phyloP scores from a whole-genome alignment of 169 alveolate species.

The Eimeria sp. region DNA sequence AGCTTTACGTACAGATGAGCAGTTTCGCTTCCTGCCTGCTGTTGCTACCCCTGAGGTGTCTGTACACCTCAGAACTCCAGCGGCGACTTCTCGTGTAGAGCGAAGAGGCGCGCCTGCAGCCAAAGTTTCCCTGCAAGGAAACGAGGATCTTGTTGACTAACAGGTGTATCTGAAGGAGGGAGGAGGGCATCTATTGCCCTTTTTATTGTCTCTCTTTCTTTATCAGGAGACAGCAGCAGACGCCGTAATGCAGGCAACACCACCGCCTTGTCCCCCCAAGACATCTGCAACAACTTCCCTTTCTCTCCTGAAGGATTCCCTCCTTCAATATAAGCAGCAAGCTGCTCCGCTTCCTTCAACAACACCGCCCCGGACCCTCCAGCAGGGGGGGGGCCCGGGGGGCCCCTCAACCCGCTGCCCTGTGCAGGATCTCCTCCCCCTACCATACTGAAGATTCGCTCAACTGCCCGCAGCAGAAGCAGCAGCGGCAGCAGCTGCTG shows the following conservation, averaged over 20 bases:
- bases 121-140: not conserved
- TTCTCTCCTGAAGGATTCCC: not conserved
- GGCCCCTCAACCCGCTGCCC: not conserved
- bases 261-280: conserved; percentile 4
- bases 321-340: conserved; percentile 6
- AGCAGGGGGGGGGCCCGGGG: not conserved
- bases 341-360: conserved; percentile 19
- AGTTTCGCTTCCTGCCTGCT: too few relatives aligned
- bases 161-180: not conserved
- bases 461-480: not conserved
- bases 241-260: conserved; percentile 30
- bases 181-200: not conserved
- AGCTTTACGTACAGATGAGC: too few relatives aligned
- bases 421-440: not conserved
- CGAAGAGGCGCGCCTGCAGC: conserved; percentile 36
- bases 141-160: not conserved
- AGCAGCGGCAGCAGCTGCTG: not conserved
- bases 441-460: not conserved
- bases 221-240: not conserved
- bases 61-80: conserved; percentile 27
- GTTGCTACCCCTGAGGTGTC: not conserved
- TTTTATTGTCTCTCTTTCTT: not conserved
- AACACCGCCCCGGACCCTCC: not conserved
- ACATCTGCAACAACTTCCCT: not conserved
- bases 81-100: conserved; percentile 29